Evolutionary conservation across 768 basidiomycete genomes (phyloP).

Genomic region (Pholiota molesta): DNA sequence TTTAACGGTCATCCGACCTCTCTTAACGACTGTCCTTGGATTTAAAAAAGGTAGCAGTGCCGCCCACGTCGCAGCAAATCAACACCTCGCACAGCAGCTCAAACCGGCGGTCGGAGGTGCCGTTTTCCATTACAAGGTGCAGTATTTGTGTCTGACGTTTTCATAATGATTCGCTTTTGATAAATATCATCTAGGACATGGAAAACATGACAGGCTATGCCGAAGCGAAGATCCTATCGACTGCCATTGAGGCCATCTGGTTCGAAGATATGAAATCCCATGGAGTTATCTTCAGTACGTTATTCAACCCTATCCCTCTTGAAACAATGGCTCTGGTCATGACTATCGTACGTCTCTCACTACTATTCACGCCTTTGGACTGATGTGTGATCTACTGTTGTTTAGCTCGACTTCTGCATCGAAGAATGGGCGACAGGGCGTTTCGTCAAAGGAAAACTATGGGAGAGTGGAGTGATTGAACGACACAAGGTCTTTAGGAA

Average conservation of each 20-base stretch:
- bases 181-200: too few species aligned
- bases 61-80: background rate
- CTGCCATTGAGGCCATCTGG: background rate
- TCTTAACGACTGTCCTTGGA: background rate
- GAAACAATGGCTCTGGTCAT: background rate
- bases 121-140: constrained; percentile 2
- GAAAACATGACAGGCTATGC: background rate
- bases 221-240: background rate
- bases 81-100: background rate
- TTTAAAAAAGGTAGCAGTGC: background rate
- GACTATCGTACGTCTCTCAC: background rate
- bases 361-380: background rate
- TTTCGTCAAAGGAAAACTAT: background rate
- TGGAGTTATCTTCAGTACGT: background rate
- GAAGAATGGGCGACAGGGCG: constrained; percentile 4
- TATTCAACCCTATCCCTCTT: constrained; percentile 1
- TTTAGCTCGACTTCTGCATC: constrained; percentile 1
- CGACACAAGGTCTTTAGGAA: background rate
- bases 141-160: too few species aligned
- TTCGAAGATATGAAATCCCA: background rate
- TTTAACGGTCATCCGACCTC: background rate
- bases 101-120: background rate
- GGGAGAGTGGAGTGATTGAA: background rate
- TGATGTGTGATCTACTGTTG: background rate
- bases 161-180: background rate